Evolutionary conservation across 192 early-diverging fungal species (phyloP).

Genomic region (Coemansia sp.): DNA sequence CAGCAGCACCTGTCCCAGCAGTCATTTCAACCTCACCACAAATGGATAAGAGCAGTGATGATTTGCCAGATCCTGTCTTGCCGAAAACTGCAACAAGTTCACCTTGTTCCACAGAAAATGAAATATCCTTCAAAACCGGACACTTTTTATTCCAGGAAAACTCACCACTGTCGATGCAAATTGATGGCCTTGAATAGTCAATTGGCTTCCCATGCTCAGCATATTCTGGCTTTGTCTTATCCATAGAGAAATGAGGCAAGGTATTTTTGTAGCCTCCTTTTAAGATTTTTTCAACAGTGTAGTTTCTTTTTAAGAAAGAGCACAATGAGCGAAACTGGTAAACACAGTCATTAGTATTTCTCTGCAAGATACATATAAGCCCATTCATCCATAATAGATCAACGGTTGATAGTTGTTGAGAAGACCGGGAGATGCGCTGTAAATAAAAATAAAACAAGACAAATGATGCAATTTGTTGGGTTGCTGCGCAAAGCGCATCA

Average conservation of each 20-base stretch:
- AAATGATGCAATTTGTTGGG: conserved; percentile 4
- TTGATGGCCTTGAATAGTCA: not conserved
- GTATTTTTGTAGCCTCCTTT: conserved; percentile 22
- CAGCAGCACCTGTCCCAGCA: conserved; percentile 48
- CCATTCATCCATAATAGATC: not conserved
- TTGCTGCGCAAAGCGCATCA: not conserved
- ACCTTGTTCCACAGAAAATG: conserved; percentile 54
- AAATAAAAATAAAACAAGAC: conserved; percentile 18
- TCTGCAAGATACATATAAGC: not conserved
- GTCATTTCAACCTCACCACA: conserved; percentile 73
- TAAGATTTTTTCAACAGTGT: conserved; percentile 14
- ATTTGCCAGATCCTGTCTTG: conserved; percentile 81
- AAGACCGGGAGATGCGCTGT: not conserved
- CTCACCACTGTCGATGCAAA: conserved; percentile 16
- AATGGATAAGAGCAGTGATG: conserved; percentile 72
- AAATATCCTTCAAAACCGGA: conserved; percentile 38
- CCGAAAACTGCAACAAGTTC: conserved; percentile 76
- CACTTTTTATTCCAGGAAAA: conserved; percentile 17
- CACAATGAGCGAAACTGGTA: no score
- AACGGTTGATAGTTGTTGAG: no score
- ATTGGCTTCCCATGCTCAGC: not conserved
- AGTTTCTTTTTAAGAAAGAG: not conserved
- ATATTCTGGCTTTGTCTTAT: no score
- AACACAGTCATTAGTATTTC: no score
- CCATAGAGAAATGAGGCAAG: not conserved